Evolutionary conservation across 345 rosid species (phyloP).

Genomic region (thale cress (Arabidopsis thaliana)): TAIR10.1 NC_003075.7:11430501-11431000

Average conservation of each 20-base stretch:
- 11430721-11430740: no score
- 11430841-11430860: not conserved
- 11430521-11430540: slow-evolving; percentile 22
- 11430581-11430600: no score
- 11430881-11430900: not conserved
- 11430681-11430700: no score
- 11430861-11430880: not conserved
- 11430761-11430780: not conserved
- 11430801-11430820: not conserved
- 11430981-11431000: slow-evolving; percentile 4
- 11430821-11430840: not conserved
- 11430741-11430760: not conserved
- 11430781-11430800: not conserved
- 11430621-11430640: no score
- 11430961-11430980: no score
- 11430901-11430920: not conserved
- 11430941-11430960: no score
- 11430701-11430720: no score
- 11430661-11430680: no score
- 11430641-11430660: no score
- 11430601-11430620: no score
- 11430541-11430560: slow-evolving; percentile 11
- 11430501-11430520: slow-evolving; percentile 18
- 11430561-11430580: not conserved
- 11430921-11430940: not conserved